Evolutionary conservation across 768 basidiomycete species (phyloP).

Genomic region (Collybia mongolica): DNA sequence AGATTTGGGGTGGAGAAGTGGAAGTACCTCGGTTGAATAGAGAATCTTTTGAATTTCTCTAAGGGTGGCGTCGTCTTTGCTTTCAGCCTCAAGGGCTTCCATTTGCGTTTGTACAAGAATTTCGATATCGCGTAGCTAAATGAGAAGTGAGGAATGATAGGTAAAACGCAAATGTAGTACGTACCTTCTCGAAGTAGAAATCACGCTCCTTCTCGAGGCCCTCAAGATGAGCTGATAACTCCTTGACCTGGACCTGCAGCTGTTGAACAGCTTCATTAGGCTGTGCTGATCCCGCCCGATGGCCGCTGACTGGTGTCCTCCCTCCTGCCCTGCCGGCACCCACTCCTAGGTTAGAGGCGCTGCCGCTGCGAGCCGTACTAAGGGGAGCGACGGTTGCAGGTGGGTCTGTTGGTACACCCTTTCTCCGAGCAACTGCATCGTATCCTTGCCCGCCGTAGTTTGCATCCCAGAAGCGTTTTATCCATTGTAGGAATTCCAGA

Average conservation of each 20-base stretch:
- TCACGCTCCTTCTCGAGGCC: slow-evolving; percentile 96
- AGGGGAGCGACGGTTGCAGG: slow-evolving; percentile 81
- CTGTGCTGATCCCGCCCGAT: slow-evolving; percentile 63
- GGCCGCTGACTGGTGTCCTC: slow-evolving; percentile 70
- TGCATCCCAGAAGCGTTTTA: slow-evolving; percentile 92
- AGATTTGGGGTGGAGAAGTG: neutral
- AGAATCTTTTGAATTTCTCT: slow-evolving; percentile 87
- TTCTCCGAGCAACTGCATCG: slow-evolving; percentile 79
- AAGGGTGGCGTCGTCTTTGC: slow-evolving; percentile 60
- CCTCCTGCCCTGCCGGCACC: slow-evolving; percentile 54
- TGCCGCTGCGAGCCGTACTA: slow-evolving; percentile 35
- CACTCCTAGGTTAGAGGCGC: slow-evolving; percentile 19
- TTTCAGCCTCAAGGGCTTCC: slow-evolving; percentile 57
- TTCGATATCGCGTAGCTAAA: slow-evolving; percentile 92
- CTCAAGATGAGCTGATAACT: slow-evolving; percentile 79
- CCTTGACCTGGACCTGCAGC: slow-evolving; percentile 76
- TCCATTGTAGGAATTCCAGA: slow-evolving; percentile 97
- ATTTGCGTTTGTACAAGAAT: slow-evolving; percentile 83
- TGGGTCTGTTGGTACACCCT: slow-evolving; percentile 71
- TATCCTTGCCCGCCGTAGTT: slow-evolving; percentile 89
- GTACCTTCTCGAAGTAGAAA: slow-evolving; percentile 97
- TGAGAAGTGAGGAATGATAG: neutral
- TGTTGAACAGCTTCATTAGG: slow-evolving; percentile 65
- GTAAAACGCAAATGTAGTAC: neutral
- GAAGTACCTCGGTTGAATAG: slow-evolving; percentile 88